Conservation (phyloP, 2,329 filamentous ascomycete genomes). For the Nemania sp. region DNA sequence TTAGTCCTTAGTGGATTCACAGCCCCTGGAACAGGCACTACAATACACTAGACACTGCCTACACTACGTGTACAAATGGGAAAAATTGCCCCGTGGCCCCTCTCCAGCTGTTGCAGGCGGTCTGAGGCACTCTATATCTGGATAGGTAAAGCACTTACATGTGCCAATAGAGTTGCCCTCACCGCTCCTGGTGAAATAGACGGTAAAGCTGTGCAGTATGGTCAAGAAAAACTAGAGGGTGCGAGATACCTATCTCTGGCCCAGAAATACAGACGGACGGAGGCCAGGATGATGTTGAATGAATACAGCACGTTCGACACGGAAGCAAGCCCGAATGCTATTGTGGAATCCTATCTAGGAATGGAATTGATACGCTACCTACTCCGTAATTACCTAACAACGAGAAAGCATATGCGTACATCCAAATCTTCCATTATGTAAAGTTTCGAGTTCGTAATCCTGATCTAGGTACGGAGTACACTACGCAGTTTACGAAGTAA, state of each 20-base stretch:
- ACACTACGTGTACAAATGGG: no score
- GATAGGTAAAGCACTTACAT: slow-evolving; percentile 30
- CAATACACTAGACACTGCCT: slow-evolving; percentile 19
- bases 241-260: neutral
- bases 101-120: slow-evolving; percentile 26
- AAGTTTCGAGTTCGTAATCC: no score
- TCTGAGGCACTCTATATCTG: slow-evolving; percentile 24
- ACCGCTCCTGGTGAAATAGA: slow-evolving; percentile 23
- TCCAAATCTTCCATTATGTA: no score
- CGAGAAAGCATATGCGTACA: neutral
- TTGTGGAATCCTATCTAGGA: slow-evolving; percentile 16
- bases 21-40: slow-evolving; percentile 17
- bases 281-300: no score
- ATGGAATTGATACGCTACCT: no score
- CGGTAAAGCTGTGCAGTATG: slow-evolving; percentile 17
- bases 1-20: slow-evolving; percentile 15
- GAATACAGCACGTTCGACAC: slow-evolving; percentile 17
- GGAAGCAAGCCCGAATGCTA: slow-evolving; percentile 21
- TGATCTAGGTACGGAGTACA: no score
- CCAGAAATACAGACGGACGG: no score
- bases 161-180: slow-evolving; percentile 14
- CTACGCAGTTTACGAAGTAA: no score
- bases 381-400: neutral
- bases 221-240: slow-evolving; percentile 1
- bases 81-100: slow-evolving; percentile 23